phyloP scores from a whole-genome alignment of 306 rosid genomes.

The Lathyrus tuberosus region DNA sequence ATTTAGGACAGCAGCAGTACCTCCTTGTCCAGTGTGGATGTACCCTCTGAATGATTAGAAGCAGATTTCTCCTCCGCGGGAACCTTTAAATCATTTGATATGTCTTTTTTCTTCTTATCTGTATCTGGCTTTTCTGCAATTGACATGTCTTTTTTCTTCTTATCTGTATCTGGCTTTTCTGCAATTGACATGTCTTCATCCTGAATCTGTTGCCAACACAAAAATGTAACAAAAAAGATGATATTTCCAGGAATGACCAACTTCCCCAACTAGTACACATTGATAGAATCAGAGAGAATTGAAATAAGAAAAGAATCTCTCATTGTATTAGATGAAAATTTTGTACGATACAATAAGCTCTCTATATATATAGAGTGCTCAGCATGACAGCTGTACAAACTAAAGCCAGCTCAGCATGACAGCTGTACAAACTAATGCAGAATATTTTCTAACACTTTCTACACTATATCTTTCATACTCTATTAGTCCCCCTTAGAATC shows the following conservation, averaged over 20 bases:
- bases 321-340: no score
- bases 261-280: slow-evolving; percentile 24
- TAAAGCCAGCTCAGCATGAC: no score
- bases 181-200: slow-evolving; percentile 62
- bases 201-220: slow-evolving; percentile 69
- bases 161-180: slow-evolving; percentile 56
- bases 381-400: no score
- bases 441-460: no score
- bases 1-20: slow-evolving; percentile 44
- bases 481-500: no score
- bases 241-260: slow-evolving; percentile 7
- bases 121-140: slow-evolving; percentile 56
- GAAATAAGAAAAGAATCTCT: no score
- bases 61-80: slow-evolving; percentile 49
- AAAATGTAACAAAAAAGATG: slow-evolving; percentile 31
- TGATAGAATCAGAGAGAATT: no score
- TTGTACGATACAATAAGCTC: no score
- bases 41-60: slow-evolving; percentile 55
- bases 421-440: no score
- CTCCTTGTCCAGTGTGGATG: slow-evolving; percentile 60
- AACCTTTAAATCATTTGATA: slow-evolving; percentile 48
- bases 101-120: slow-evolving; percentile 50
- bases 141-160: slow-evolving; percentile 52
- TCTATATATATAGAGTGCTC: no score
- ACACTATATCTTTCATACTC: no score